A percentile compares a stretch with the other conserved stretches of the same genome.
phyloP scores from a whole-genome alignment of 768 basidiomycete genomes.

The Lactifluus subvellereus region DNA sequence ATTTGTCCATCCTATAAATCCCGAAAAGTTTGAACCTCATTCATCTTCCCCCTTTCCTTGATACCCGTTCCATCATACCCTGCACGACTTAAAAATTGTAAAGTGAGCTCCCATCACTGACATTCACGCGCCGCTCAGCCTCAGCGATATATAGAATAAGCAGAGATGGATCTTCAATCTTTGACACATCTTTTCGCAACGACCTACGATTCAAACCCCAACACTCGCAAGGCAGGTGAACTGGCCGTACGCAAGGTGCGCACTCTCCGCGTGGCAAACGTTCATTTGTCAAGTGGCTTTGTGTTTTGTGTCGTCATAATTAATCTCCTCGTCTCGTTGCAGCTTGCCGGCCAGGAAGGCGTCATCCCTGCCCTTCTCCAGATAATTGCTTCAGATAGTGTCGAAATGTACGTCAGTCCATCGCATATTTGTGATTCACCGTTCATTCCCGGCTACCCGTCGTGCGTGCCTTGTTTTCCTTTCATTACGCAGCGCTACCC shows the following conservation, averaged over 20 bases:
- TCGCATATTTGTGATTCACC: background rate
- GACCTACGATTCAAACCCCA: slow-evolving; percentile 79
- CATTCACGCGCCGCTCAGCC: slow-evolving; percentile 1
- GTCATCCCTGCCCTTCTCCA: slow-evolving; percentile 78
- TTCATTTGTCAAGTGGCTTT: background rate
- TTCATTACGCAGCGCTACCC: slow-evolving; percentile 51
- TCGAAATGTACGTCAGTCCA: slow-evolving; percentile 61
- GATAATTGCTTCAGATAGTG: slow-evolving; percentile 72
- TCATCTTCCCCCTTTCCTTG: background rate
- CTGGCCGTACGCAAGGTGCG: slow-evolving; percentile 80
- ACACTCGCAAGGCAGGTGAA: slow-evolving; percentile 80
- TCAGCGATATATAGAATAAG: background rate
- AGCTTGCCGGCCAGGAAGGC: slow-evolving; percentile 79
- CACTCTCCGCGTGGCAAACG: background rate
- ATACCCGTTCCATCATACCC: slow-evolving; percentile 18
- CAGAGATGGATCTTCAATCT: slow-evolving; percentile 64
- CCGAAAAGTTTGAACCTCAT: background rate
- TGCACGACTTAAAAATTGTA: background rate
- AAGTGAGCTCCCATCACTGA: background rate
- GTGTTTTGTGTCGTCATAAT: slow-evolving; percentile 1
- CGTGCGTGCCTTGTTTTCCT: slow-evolving; percentile 13
- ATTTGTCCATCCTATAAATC: slow-evolving; percentile 19
- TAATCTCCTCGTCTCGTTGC: slow-evolving; percentile 17
- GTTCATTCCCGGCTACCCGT: background rate
- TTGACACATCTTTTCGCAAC: slow-evolving; percentile 75